These are phyloP conservation scores for Colletotrichum camelliae DNA, from an alignment of 2,329 filamentous ascomycete species.

Conservation along the genomic window DNA sequence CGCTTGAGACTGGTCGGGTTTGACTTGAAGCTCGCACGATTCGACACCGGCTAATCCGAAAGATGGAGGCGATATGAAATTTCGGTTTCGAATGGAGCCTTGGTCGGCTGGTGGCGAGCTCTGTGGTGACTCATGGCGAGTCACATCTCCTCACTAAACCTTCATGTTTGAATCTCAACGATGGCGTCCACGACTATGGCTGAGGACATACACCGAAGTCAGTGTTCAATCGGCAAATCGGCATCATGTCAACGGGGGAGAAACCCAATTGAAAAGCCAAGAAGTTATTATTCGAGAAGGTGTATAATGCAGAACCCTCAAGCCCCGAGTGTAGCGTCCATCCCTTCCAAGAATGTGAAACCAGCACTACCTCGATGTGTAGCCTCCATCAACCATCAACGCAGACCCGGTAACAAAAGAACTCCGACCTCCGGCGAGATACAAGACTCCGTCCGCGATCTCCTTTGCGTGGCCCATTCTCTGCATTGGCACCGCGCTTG, in stretches of 20 bases:
- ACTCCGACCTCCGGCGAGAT: slow-evolving; percentile 22
- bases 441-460: slow-evolving; percentile 33
- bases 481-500: slow-evolving; percentile 30
- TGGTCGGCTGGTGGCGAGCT: neutral
- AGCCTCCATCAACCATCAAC: slow-evolving; percentile 17
- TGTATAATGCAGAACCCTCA: neutral
- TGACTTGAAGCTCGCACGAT: neutral
- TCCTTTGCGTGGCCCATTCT: slow-evolving; percentile 31
- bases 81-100: neutral
- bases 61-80: neutral
- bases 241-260: too few species aligned
- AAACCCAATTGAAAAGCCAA: neutral
- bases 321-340: neutral
- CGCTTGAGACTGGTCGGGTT: neutral
- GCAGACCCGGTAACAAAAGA: slow-evolving; percentile 14
- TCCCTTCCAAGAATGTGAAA: neutral
- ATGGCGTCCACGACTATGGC: neutral
- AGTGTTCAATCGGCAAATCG: neutral
- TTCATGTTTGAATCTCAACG: neutral
- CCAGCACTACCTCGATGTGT: neutral
- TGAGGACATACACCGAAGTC: neutral
- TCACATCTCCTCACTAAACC: neutral
- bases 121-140: neutral
- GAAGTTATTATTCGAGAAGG: neutral
- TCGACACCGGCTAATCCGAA: neutral